phyloP scores from a whole-genome alignment of 257 asterid species.

The Vinca minor region DNA sequence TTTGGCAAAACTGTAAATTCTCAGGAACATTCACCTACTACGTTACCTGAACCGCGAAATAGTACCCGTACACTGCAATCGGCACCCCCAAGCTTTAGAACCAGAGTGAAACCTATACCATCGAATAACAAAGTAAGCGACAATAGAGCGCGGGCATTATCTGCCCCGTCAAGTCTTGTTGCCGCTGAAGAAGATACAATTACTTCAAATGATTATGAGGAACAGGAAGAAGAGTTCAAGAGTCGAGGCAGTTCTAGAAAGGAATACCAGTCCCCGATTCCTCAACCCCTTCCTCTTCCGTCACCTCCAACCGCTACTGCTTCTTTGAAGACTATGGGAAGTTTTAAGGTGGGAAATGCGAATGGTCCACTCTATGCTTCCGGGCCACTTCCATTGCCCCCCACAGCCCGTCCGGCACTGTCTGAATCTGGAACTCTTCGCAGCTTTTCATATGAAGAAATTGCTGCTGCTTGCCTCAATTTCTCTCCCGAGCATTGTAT shows the following conservation, averaged over 20 bases:
- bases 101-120: constrained; percentile 49
- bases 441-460: constrained; percentile 61
- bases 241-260: constrained; percentile 53
- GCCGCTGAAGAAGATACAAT: constrained; percentile 53
- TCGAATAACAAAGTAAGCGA: constrained; percentile 27
- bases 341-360: constrained; percentile 53
- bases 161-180: constrained; percentile 77
- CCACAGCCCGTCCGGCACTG: constrained; percentile 41
- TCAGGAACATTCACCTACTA: constrained; percentile 56
- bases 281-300: constrained; percentile 96
- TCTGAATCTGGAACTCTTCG: constrained; percentile 41
- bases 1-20: constrained; percentile 42
- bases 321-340: constrained; percentile 46
- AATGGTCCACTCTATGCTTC: constrained; percentile 67
- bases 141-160: constrained; percentile 51
- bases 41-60: constrained; percentile 65
- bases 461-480: constrained; percentile 84
- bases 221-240: constrained; percentile 59
- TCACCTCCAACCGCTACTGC: constrained; percentile 47
- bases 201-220: constrained; percentile 47
- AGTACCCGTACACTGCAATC: constrained; percentile 60
- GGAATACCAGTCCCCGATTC: constrained; percentile 56
- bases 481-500: constrained; percentile 79
- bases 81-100: constrained; percentile 89
- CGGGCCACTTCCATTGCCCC: constrained; percentile 87